Evolutionary conservation across 2,329 filamentous ascomycete genomes (phyloP).

Genomic region (Albophoma yamanashiensis): DNA sequence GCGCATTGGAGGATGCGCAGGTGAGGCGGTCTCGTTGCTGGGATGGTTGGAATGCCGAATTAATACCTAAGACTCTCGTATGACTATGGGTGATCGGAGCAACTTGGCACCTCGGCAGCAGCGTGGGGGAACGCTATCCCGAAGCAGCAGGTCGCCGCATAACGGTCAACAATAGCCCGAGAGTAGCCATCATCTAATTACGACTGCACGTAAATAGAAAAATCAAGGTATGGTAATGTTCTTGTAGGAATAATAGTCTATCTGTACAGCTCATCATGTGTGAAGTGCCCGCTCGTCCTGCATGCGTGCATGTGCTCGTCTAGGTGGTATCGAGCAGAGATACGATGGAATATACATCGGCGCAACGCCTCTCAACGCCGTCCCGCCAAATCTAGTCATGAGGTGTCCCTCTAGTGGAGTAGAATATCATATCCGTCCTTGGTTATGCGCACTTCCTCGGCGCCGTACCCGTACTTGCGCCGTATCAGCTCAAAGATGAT

Average conservation of each 20-base stretch:
- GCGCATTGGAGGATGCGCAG: not conserved
- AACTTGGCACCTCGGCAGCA: not conserved
- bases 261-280: not conserved
- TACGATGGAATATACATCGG: not conserved
- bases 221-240: not conserved
- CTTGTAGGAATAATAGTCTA: not conserved
- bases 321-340: not conserved
- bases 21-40: not conserved
- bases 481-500: constrained; percentile 72
- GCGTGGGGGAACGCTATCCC: not conserved
- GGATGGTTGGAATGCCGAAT: not conserved
- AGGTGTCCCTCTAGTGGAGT: constrained; percentile 23
- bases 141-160: not conserved
- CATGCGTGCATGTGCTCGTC: not conserved
- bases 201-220: not conserved
- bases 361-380: not conserved
- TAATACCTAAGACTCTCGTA: too few relatives aligned
- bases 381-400: not conserved
- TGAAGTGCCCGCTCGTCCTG: not conserved
- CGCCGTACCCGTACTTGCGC: constrained; percentile 56
- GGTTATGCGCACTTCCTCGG: constrained; percentile 52
- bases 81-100: too few relatives aligned
- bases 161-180: not conserved
- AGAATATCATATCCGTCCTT: constrained; percentile 64
- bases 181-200: not conserved